Evolutionary conservation across 2,329 filamentous ascomycete genomes (phyloP).

Genomic region (Diaporthe eres): DNA sequence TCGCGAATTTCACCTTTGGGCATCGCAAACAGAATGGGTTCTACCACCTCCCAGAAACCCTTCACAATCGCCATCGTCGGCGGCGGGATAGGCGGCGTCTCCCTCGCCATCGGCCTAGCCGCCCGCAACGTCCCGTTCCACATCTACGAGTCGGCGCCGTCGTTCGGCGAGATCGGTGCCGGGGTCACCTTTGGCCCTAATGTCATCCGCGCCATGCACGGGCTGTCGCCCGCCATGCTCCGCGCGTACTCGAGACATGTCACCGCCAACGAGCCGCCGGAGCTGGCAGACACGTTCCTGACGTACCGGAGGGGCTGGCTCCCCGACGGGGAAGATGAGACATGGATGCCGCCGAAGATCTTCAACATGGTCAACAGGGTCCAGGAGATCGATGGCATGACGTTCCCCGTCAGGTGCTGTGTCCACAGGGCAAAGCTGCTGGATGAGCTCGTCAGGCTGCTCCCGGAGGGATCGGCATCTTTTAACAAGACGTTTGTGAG

Average conservation of each 20-base stretch:
- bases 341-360: constrained; percentile 13
- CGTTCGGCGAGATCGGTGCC: constrained; percentile 71
- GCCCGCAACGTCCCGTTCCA: constrained; percentile 52
- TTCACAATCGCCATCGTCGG: constrained; percentile 67
- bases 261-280: constrained; percentile 43
- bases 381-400: constrained; percentile 35
- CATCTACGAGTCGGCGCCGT: constrained; percentile 68
- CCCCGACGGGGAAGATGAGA: not conserved
- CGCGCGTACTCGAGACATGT: constrained; percentile 57
- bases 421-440: constrained; percentile 42
- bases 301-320: constrained; percentile 21
- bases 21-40: not conserved
- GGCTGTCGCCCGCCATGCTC: constrained; percentile 62
- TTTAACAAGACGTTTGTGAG: constrained; percentile 40
- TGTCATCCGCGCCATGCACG: constrained; percentile 66
- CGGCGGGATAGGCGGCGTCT: constrained; percentile 70
- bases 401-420: constrained; percentile 37
- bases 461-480: constrained; percentile 31
- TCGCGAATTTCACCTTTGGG: no score
- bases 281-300: constrained; percentile 28
- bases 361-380: constrained; percentile 38
- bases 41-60: not conserved
- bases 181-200: constrained; percentile 70
- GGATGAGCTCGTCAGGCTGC: constrained; percentile 40
- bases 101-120: constrained; percentile 65